Percentiles rank a stretch among this genome's conserved stretches.
Evolutionary conservation across 371 early-diverging fungal species (phyloP).

Genomic region (Apophysomyces elegans): DNA sequence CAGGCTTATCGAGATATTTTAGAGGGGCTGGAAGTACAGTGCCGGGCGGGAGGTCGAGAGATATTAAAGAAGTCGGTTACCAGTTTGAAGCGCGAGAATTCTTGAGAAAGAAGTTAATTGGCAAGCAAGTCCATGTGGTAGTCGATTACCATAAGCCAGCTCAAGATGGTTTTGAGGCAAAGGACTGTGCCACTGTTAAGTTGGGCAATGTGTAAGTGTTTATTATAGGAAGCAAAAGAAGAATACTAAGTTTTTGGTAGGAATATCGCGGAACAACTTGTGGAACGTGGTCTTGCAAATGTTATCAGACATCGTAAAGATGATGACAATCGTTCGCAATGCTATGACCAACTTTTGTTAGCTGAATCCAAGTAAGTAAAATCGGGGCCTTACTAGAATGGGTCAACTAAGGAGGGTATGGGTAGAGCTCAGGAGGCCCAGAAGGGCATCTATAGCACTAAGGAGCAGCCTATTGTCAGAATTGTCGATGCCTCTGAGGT

Average conservation of each 20-base stretch:
- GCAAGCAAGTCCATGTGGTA: slow-evolving; percentile 79
- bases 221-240: not conserved
- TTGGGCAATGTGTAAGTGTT: slow-evolving; percentile 46
- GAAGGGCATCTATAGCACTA: slow-evolving; percentile 81
- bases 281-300: slow-evolving; percentile 81
- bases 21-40: slow-evolving; percentile 46
- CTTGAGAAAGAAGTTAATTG: slow-evolving; percentile 86
- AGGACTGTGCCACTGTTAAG: slow-evolving; percentile 87
- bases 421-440: slow-evolving; percentile 64
- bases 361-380: slow-evolving; percentile 73
- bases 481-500: slow-evolving; percentile 74
- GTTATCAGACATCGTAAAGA: slow-evolving; percentile 86
- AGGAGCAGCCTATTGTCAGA: slow-evolving; percentile 73
- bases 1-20: not conserved
- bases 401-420: not conserved
- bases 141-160: slow-evolving; percentile 92
- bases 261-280: slow-evolving; percentile 81
- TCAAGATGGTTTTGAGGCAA: slow-evolving; percentile 84
- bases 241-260: slow-evolving; percentile 4
- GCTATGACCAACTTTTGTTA: slow-evolving; percentile 83
- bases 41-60: slow-evolving; percentile 61
- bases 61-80: slow-evolving; percentile 82
- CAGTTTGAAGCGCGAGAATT: slow-evolving; percentile 88
- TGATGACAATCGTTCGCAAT: slow-evolving; percentile 86
- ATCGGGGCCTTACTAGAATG: not conserved